Base-by-base conservation (phyloP, 805 yeast genomes). In the Candida germanica region DNA sequence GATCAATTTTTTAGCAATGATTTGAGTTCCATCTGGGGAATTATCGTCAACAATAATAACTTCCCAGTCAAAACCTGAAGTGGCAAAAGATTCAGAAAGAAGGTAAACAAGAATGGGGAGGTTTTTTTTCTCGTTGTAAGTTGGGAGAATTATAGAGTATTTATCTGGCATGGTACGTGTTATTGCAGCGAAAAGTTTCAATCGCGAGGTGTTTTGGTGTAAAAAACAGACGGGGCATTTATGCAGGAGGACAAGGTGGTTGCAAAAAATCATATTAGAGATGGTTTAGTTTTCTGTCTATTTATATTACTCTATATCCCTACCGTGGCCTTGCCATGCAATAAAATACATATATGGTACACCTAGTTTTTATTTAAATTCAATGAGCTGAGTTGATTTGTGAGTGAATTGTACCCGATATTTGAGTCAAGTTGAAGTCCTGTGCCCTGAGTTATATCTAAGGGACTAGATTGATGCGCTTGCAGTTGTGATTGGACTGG, bases 21-120 rank as follows among this genome's bases (percentile, higher is more conserved):
- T 82, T 55, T 82, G 89, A 14, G 91, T 83, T 6, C 91, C 91
- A 56, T 83, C 91, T 29, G 91, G 91, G 8, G 89, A 82, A 44
- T 73, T 77, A 54, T 83, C 91, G 52, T 83, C 91, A 31, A 83
- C 89, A 54, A 83, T 81, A 39, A 83, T 63, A 14, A 83, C 75
- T 57, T 83, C 91, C 91, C 91, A 83, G 56, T 79, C 70, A 38
- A 83, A 57, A 22, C 73, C 66, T 55, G 71, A 58, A 43, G 68
- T 74, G 32, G 66, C 64, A 67, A 83, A 82, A 12, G 83, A 80
- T 58, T 80, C 77, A 45, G 83, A 83, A 44, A 83, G 64, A 37
- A 83, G 70, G 66, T 83, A 83, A 13, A 79, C 69, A 40, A 83
- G 75, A 46, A 83, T 81, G 13, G 91, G 91, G 43, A 69, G 53